phyloP scores from a whole-genome alignment of 2,329 filamentous ascomycete species.

The Alternaria sp. region DNA sequence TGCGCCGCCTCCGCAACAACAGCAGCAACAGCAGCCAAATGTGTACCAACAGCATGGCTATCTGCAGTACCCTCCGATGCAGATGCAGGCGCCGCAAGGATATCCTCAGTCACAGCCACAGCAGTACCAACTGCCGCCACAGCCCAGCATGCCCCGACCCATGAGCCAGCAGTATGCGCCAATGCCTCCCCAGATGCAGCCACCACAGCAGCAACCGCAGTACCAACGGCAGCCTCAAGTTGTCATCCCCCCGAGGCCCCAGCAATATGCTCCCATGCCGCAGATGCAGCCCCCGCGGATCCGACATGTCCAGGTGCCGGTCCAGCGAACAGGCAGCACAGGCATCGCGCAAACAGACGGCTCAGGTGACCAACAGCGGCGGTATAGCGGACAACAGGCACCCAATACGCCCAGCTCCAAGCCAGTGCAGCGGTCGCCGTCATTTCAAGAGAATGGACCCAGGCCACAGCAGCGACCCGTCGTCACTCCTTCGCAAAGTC shows the following conservation, averaged over 20 bases:
- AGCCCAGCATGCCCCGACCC: slow-evolving; percentile 18
- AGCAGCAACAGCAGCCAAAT: slow-evolving; percentile 31
- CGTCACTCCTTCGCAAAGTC: slow-evolving; percentile 27
- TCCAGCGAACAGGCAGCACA: slow-evolving; percentile 26
- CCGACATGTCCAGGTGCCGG: slow-evolving; percentile 37
- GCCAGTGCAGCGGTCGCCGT: slow-evolving; percentile 47
- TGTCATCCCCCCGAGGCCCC: slow-evolving; percentile 32
- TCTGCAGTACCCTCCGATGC: slow-evolving; percentile 7
- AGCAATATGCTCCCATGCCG: slow-evolving; percentile 29
- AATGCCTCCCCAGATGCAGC: slow-evolving; percentile 21
- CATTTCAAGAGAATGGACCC: slow-evolving; percentile 40
- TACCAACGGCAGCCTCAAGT: slow-evolving; percentile 39
- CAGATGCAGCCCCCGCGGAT: slow-evolving; percentile 37
- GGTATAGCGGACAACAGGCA: slow-evolving; percentile 22
- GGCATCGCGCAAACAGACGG: slow-evolving; percentile 25
- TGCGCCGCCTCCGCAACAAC: slow-evolving; percentile 31
- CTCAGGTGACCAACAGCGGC: slow-evolving; percentile 20
- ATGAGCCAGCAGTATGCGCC: slow-evolving; percentile 35
- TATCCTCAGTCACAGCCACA: slow-evolving; percentile 30
- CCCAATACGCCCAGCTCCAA: slow-evolving; percentile 42
- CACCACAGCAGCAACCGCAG: slow-evolving; percentile 10
- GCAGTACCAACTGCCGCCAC: slow-evolving; percentile 16
- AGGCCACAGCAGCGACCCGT: slow-evolving; percentile 40
- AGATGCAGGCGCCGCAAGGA: slow-evolving; percentile 9
- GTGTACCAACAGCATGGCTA: slow-evolving; percentile 39